A percentile compares a stretch with the other conserved stretches of the same genome.
Evolutionary conservation across 306 rosid genomes (phyloP).

Genomic region (Malus sieversii): DNA sequence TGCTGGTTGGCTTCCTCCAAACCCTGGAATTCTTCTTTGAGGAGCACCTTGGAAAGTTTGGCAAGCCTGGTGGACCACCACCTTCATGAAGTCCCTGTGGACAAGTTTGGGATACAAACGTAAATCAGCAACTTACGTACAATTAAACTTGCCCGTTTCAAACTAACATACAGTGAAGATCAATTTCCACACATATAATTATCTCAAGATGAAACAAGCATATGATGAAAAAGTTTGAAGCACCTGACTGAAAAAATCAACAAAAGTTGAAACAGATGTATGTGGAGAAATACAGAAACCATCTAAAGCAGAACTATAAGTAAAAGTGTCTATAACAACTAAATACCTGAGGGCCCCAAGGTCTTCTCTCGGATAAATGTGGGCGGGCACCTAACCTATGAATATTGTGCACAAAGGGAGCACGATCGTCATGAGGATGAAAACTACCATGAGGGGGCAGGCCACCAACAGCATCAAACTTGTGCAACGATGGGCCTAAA

Average conservation of each 20-base stretch:
- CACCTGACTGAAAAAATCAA: neutral
- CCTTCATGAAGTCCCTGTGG: conserved; percentile 70
- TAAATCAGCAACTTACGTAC: conserved; percentile 1
- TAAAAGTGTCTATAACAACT: neutral
- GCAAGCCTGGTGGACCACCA: conserved; percentile 61
- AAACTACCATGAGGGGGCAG: conserved; percentile 50
- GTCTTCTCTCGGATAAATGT: conserved; percentile 65
- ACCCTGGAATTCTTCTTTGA: conserved; percentile 57
- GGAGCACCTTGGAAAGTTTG: conserved; percentile 62
- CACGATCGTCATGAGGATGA: conserved; percentile 55
- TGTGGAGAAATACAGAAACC: neutral
- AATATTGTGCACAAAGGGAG: conserved; percentile 52
- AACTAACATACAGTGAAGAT: neutral
- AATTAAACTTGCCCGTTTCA: neutral
- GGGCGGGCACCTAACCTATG: conserved; percentile 55
- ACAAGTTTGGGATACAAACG: conserved; percentile 11
- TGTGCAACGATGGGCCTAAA: conserved; percentile 60
- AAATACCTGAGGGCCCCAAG: conserved; percentile 88
- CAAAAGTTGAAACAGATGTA: neutral
- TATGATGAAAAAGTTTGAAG: neutral
- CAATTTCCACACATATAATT: neutral
- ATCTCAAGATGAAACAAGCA: neutral
- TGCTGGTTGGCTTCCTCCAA: conserved; percentile 66
- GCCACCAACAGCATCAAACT: conserved; percentile 45
- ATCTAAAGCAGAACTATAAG: conserved; percentile 7